These are phyloP conservation scores for Paramecium bursaria DNA, from an alignment of 73 alveolate species.

Conservation along the genomic window DNA sequence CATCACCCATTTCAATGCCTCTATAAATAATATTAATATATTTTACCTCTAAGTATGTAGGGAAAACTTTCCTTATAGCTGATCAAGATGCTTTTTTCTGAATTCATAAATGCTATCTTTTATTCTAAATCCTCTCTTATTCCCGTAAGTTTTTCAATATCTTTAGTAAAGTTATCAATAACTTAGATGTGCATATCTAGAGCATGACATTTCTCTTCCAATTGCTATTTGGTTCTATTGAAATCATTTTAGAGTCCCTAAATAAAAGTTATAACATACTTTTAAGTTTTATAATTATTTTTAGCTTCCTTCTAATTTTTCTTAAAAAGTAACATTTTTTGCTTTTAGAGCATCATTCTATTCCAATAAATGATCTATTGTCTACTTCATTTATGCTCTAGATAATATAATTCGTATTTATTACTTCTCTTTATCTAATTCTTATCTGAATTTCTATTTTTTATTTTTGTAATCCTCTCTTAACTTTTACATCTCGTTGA, in stretches of 20 bases:
- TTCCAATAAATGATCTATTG: background rate
- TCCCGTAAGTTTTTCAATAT: conserved; percentile 41
- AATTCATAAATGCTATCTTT: conserved; percentile 51
- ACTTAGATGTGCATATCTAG: conserved; percentile 52
- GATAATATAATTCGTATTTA: background rate
- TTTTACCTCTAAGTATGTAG: conserved; percentile 26
- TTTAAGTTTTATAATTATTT: conserved; percentile 10
- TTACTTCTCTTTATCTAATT: conserved; percentile 33
- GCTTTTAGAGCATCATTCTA: conserved; percentile 51
- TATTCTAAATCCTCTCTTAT: conserved; percentile 53
- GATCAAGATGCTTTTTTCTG: conserved; percentile 37
- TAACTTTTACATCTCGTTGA: background rate
- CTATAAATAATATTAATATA: background rate
- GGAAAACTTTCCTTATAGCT: conserved; percentile 55
- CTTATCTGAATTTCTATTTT: conserved; percentile 26
- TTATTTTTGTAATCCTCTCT: conserved; percentile 52
- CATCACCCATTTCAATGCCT: conserved; percentile 37
- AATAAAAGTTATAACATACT: background rate
- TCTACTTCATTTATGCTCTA: background rate
- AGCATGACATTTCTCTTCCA: conserved; percentile 12
- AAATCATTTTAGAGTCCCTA: background rate
- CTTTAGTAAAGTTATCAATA: conserved; percentile 47
- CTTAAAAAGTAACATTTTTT: conserved; percentile 18
- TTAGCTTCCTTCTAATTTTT: conserved; percentile 15
- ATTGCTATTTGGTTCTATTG: background rate